Evolutionary conservation across 202 grass and related monocot genomes (phyloP).

Genomic region (Saccharum hybrid): DNA sequence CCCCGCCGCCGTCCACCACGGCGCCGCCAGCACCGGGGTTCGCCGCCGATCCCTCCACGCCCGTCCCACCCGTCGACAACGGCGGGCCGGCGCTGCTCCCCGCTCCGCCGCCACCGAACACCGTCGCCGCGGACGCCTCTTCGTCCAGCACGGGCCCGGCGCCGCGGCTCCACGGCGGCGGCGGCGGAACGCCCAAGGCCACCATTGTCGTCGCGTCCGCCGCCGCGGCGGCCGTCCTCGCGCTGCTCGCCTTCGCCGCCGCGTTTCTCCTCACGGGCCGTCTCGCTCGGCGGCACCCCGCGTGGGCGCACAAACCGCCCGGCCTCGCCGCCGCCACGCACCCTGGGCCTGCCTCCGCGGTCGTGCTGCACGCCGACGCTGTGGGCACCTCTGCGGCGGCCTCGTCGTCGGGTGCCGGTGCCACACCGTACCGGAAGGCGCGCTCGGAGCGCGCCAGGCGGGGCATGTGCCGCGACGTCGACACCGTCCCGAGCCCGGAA

Average conservation of each 20-base stretch:
- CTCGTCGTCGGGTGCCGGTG: slow-evolving; percentile 34
- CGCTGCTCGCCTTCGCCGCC: slow-evolving; percentile 56
- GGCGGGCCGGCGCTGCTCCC: slow-evolving; percentile 51
- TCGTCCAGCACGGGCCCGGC: slow-evolving; percentile 30
- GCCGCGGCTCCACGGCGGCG: slow-evolving; percentile 10
- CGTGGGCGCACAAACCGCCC: slow-evolving; percentile 35
- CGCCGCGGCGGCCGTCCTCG: slow-evolving; percentile 50
- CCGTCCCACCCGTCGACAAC: slow-evolving; percentile 44
- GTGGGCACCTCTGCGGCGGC: slow-evolving; percentile 31
- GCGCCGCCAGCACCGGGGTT: slow-evolving; percentile 49
- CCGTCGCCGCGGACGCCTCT: slow-evolving; percentile 51
- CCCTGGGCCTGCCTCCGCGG: neutral
- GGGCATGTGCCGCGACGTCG: slow-evolving; percentile 69
- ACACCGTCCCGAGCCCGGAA: slow-evolving; percentile 80
- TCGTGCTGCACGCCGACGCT: slow-evolving; percentile 38
- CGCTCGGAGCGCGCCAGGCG: slow-evolving; percentile 53
- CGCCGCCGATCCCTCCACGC: slow-evolving; percentile 55
- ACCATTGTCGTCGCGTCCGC: slow-evolving; percentile 55
- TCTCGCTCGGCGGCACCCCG: slow-evolving; percentile 29
- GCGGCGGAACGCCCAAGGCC: slow-evolving; percentile 43
- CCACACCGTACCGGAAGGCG: slow-evolving; percentile 71
- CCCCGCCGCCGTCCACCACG: slow-evolving; percentile 62
- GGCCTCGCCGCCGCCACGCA: neutral
- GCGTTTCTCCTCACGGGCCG: slow-evolving; percentile 59
- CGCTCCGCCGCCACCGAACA: slow-evolving; percentile 41